Evolutionary conservation across 257 asterid genomes (phyloP).

Genomic region (Solanum chiquidenum): DNA sequence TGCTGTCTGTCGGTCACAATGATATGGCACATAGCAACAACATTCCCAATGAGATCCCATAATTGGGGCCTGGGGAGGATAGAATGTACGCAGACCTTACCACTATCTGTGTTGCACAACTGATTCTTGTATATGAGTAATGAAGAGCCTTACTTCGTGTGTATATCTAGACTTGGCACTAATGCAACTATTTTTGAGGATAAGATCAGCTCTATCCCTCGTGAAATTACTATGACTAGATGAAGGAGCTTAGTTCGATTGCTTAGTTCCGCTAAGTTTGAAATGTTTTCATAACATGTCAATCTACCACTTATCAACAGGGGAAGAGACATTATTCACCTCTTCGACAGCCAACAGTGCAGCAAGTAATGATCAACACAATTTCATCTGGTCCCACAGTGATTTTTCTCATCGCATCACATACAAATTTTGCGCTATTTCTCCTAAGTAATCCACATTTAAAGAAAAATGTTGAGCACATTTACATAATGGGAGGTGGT

Average conservation of each 20-base stretch:
- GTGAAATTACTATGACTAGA: background rate
- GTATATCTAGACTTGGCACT: background rate
- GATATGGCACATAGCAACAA: background rate
- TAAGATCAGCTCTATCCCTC: background rate
- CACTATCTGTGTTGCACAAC: background rate
- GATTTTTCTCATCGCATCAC: conserved; percentile 43
- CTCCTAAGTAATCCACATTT: conserved; percentile 64
- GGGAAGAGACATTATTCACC: conserved; percentile 66
- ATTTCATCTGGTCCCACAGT: conserved; percentile 65
- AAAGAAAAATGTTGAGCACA: conserved; percentile 56
- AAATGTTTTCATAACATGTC: background rate
- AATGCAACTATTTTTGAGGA: background rate
- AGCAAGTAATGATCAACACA: conserved; percentile 58
- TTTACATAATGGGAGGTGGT: conserved; percentile 85
- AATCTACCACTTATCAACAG: conserved; percentile 17
- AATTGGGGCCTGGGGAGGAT: background rate
- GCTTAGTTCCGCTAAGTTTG: background rate
- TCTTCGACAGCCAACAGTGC: conserved; percentile 66
- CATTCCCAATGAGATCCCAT: background rate
- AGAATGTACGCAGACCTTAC: background rate
- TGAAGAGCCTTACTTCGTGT: background rate
- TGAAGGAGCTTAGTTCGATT: background rate
- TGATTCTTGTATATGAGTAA: background rate
- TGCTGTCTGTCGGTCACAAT: background rate
- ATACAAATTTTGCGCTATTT: conserved; percentile 60